Evolutionary conservation across 176 grass and related monocot genomes (phyloP), one percentile per base, ranked within the genome.

Genomic region (Eragrostis nindensis): DNA sequence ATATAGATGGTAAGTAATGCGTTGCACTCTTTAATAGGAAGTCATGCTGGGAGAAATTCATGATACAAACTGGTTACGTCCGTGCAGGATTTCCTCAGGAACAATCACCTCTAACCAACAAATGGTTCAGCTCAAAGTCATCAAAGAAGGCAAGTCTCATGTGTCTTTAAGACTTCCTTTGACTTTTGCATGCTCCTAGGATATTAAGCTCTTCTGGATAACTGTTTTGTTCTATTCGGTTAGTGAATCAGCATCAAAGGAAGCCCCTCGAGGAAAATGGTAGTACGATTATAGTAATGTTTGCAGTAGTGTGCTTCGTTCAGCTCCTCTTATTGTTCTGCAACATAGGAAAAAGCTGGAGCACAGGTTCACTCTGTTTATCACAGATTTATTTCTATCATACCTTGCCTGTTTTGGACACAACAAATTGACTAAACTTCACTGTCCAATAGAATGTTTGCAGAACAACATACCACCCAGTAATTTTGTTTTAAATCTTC

Each of bases 111-210:
- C 61, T 71, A 66, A 85, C 89, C 15, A 61, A 75, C 56, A 91
- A 98, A 75, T 98, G 96, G 96, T 98, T 98, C 62, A 90, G 68
- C 86, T 93, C 92, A 53, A 98, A 93, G 67, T 93, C 95, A 32
- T 48, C 91, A 46, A 95, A 95, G 71, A 98, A 98, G 92, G 96
- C 93, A 98, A 15, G 25, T 48, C 12, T 24, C 68, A 70, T 69
- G 50, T 76, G 19, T 79, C 21, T 76, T 44, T 22, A 14, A 66
- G 71, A 8, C 0, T 54, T 63, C 52, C 3, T 11, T 36, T 62
- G 15, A 3, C 0, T 63, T 63, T 50, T 75, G 24, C 36, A 53
- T 75, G 10, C 46, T 88, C 83, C 18, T 44, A 52, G 50, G 21
- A 74, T 9, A 21, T 74, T 2, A 63, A 66, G 0, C 1, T 54